These are phyloP conservation scores for Alternaria consortialis DNA, from an alignment of 2,329 filamentous ascomycete species.

Conservation along the genomic window DNA sequence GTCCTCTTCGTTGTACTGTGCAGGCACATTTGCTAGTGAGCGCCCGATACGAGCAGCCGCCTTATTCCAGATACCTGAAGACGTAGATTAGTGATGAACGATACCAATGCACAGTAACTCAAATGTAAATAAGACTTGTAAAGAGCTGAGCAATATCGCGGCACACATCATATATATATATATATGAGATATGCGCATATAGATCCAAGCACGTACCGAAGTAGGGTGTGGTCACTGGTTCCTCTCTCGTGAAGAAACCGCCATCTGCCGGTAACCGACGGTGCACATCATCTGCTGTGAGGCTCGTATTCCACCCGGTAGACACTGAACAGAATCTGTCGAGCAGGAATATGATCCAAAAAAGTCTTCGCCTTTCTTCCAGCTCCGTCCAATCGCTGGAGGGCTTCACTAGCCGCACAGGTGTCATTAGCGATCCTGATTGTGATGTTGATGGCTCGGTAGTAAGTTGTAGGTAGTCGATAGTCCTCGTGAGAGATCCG, in stretches of 20 bases:
- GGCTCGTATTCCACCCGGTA: constrained; percentile 46
- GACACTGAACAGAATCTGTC: constrained; percentile 46
- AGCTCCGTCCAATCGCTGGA: constrained; percentile 43
- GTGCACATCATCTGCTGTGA: constrained; percentile 48
- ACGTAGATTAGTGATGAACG: no score
- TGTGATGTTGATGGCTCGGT: constrained; percentile 38
- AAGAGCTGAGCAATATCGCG: no score
- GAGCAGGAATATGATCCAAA: constrained; percentile 48
- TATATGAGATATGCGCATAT: no score
- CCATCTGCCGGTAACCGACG: constrained; percentile 45
- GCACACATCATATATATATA: no score
- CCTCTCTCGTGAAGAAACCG: constrained; percentile 46
- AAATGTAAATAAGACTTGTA: no score
- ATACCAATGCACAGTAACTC: no score
- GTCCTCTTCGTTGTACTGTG: constrained; percentile 48
- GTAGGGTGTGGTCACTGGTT: constrained; percentile 45
- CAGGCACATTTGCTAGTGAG: constrained; percentile 44
- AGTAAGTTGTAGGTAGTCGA: constrained; percentile 46
- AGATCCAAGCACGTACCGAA: constrained; percentile 24
- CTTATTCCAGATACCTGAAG: constrained; percentile 42
- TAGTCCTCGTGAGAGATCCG: constrained; percentile 46
- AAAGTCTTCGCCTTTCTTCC: constrained; percentile 44
- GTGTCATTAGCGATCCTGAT: constrained; percentile 41
- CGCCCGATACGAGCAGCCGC: constrained; percentile 43
- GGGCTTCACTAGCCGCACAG: constrained; percentile 35